A percentile compares a stretch with the other conserved stretches of the same genome.
Evolutionary conservation across 2,329 filamentous ascomycete genomes (phyloP).

Genomic region (Penicillium nordicum): DNA sequence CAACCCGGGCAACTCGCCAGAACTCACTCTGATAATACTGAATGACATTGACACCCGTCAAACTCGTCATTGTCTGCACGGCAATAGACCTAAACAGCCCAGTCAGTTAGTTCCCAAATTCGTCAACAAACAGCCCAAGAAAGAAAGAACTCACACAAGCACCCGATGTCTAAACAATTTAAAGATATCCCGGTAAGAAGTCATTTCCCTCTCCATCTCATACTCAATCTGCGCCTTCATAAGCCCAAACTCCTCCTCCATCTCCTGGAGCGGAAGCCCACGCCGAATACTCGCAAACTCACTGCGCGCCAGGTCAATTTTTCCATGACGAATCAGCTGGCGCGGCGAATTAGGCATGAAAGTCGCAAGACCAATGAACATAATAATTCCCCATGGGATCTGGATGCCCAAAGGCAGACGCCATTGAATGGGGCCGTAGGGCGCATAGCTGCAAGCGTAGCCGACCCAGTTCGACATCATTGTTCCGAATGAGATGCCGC

Average conservation of each 20-base stretch:
- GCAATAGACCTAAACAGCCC: constrained; percentile 44
- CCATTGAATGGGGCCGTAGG: constrained; percentile 55
- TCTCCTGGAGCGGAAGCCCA: constrained; percentile 45
- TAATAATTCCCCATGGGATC: constrained; percentile 54
- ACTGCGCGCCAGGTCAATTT: constrained; percentile 47
- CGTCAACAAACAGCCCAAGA: neutral
- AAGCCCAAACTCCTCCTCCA: constrained; percentile 52
- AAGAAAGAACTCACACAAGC: constrained; percentile 40
- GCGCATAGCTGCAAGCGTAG: constrained; percentile 53
- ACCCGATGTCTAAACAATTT: constrained; percentile 51
- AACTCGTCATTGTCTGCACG: constrained; percentile 56
- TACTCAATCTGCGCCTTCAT: constrained; percentile 56
- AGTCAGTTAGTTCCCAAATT: constrained; percentile 16
- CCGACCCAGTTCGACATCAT: constrained; percentile 59
- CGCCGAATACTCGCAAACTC: constrained; percentile 51
- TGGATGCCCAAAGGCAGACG: constrained; percentile 54
- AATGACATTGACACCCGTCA: constrained; percentile 59
- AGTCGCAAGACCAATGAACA: constrained; percentile 53
- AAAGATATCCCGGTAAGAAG: constrained; percentile 52
- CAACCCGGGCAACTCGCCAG: no score
- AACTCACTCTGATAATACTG: constrained; percentile 34
- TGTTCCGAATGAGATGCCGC: constrained; percentile 55
- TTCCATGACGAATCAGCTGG: constrained; percentile 51
- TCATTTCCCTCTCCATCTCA: constrained; percentile 56
- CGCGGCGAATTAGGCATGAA: constrained; percentile 58